Base-by-base conservation (phyloP, 2,329 filamentous ascomycete species). In the Pestalotiopsis sp. region DNA sequence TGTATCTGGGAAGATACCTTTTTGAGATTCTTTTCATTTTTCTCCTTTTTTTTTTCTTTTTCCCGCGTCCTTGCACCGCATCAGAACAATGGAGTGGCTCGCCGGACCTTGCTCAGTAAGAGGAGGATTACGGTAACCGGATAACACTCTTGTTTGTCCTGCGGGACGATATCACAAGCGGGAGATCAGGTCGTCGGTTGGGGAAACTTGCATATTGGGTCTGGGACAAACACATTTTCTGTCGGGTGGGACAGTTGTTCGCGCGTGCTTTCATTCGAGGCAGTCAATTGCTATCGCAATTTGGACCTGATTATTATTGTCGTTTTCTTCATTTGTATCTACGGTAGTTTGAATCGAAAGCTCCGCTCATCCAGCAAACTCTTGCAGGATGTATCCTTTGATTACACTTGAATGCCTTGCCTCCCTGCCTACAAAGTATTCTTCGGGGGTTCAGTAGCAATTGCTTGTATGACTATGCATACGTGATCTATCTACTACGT, bases 191-290 rank as follows among this genome's bases (percentile, higher is more conserved):
- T 59, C 25, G 23, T 59, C 57, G 13, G 23, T 5, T 36, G 27
- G 9, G 59, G 59, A 36, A 62, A 62, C 20, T 62, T 62, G 59
- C 59, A 62, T 62, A 62, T 62, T 39, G 25, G 17, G n/a, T 62
- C 31, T 25, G 23, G 59, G 59, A 62, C 59, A 62, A 62, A 62
- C 59, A 62, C 17, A 59, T 59, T 59, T 27, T 59, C 57, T 39
- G 36, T 62, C 36, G 31, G 31, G n/a, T 27, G 59, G 58, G 36
- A 39, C 36, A 27, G 13, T 62, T 13, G 23, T 59, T 27, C 11
- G 13, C 57, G 27, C 6, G 23, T 59, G 20, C 27, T 59, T 59
- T 27, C 57, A 25, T 59, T 59, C 23, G 23, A 23, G 25, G 57
- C 23, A 14, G 27, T 27, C 23, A 27, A 27, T 59, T 59, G 27